A percentile compares a stretch with the other conserved stretches of the same genome.
Conservation (phyloP, 345 rosid species). For the Eutrema heterophyllum region DNA sequence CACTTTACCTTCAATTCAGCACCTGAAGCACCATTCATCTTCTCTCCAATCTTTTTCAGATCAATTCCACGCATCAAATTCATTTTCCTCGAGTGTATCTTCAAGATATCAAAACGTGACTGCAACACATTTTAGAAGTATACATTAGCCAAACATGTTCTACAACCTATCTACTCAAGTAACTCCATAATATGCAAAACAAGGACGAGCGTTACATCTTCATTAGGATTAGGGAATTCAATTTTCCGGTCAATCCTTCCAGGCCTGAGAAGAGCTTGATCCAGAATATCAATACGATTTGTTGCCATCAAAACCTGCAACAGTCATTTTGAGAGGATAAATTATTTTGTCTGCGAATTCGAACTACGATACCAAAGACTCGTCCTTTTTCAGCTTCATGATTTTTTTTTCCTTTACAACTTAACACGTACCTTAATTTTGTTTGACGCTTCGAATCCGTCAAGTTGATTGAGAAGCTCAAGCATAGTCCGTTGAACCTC, state of each 20-base stretch:
- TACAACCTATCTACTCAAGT: neutral
- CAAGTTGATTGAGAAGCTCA: constrained; percentile 99
- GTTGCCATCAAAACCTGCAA: constrained; percentile 97
- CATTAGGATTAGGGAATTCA: constrained; percentile 98
- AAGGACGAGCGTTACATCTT: constrained; percentile 47
- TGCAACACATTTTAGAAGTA: constrained; percentile 35
- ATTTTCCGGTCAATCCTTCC: constrained; percentile 97
- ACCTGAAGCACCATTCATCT: constrained; percentile 99
- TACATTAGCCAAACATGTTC: neutral
- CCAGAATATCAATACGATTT: constrained; percentile 92
- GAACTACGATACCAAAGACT: neutral
- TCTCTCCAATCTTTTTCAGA: constrained; percentile 94
- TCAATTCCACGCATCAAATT: constrained; percentile 99
- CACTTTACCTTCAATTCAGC: constrained; percentile 90
- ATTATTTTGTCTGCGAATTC: neutral
- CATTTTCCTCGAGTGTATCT: constrained; percentile 97
- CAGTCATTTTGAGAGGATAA: neutral
- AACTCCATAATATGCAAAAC: neutral
- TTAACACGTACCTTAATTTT: constrained; percentile 71
- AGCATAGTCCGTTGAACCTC: constrained; percentile 99
- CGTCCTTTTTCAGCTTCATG: neutral
- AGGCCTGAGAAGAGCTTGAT: constrained; percentile 98
- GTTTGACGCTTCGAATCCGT: constrained; percentile 98
- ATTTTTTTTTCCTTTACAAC: neutral
- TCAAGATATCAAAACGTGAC: constrained; percentile 90